phyloP scores from a whole-genome alignment of 495 filamentous ascomycete genomes.

The Trichoderma reesei region DNA sequence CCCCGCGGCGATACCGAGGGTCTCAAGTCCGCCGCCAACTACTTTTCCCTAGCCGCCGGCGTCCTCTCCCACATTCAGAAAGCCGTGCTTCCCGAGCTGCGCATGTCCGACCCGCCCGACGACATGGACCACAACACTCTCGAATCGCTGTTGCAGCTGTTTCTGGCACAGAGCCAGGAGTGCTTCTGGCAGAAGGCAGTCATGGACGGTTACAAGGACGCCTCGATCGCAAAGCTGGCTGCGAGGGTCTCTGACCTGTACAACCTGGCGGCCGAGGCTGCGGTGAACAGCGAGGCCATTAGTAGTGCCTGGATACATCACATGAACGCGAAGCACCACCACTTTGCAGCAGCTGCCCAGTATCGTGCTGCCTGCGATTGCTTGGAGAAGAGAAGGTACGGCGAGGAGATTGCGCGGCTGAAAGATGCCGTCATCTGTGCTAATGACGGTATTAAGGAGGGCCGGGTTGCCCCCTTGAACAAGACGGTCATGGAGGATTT shows the following conservation, averaged over 20 bases:
- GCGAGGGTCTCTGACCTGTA: conserved; percentile 91
- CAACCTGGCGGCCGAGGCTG: conserved; percentile 70
- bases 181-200: conserved; percentile 98
- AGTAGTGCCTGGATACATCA: conserved; percentile 97
- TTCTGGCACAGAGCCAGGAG: conserved; percentile 89
- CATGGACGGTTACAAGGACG: conserved; percentile 86
- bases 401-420: conserved; percentile 86
- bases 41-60: conserved; percentile 82
- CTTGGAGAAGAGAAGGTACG: conserved; percentile 87
- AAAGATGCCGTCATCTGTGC: conserved; percentile 73
- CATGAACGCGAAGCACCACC: conserved; percentile 93
- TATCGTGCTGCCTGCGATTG: conserved; percentile 90
- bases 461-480: conserved; percentile 63
- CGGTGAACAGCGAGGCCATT: conserved; percentile 78
- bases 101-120: conserved; percentile 69
- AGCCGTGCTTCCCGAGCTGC: conserved; percentile 73
- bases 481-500: conserved; percentile 75
- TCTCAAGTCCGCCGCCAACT: conserved; percentile 80
- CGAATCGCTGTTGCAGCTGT: conserved; percentile 70
- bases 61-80: conserved; percentile 71
- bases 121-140: conserved; percentile 90
- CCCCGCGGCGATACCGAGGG: conserved; percentile 75
- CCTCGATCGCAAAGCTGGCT: conserved; percentile 80
- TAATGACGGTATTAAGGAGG: conserved; percentile 79
- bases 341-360: conserved; percentile 94